These are phyloP conservation scores for Penicillium sp. DNA, from an alignment of 2,329 filamentous ascomycete species.

Conservation along the genomic window DNA sequence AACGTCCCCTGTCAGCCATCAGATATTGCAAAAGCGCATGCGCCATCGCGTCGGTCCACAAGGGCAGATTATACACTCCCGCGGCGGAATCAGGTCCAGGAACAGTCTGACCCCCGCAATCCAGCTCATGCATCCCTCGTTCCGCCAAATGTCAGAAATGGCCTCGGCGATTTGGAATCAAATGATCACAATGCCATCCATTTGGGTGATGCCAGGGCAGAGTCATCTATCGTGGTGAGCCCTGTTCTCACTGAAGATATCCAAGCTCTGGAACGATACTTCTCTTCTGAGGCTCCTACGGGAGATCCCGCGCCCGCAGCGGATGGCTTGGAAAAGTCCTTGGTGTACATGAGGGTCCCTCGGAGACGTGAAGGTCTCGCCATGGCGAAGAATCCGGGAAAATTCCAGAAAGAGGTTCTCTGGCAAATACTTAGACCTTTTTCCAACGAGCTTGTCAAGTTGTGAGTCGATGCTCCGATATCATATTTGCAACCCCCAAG, in stretches of 20 bases:
- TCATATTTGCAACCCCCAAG: too few relatives aligned
- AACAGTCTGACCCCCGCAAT: not conserved
- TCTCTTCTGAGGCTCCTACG: constrained; percentile 2
- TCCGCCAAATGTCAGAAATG: not conserved
- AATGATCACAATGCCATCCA: constrained; percentile 9
- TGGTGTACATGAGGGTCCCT: constrained; percentile 9
- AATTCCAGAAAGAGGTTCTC: not conserved
- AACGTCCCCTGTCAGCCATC: constrained; percentile 8
- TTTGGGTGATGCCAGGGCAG: not conserved
- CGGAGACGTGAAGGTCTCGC: constrained; percentile 7
- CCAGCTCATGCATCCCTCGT: not conserved
- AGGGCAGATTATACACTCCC: not conserved
- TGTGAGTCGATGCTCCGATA: not conserved
- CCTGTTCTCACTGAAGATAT: constrained; percentile 6
- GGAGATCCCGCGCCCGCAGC: not conserved
- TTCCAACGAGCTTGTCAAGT: constrained; percentile 2
- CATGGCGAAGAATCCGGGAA: constrained; percentile 4
- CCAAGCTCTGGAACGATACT: constrained; percentile 7
- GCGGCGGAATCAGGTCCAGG: not conserved
- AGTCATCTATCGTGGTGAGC: constrained; percentile 8
- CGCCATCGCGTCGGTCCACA: not conserved
- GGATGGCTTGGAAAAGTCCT: constrained; percentile 1
- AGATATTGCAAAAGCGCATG: constrained; percentile 1
- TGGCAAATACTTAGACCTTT: constrained; percentile 8
- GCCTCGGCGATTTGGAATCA: constrained; percentile 1